Base-by-base conservation (phyloP, 441 rosid genomes). In the Erodium texanum region DNA sequence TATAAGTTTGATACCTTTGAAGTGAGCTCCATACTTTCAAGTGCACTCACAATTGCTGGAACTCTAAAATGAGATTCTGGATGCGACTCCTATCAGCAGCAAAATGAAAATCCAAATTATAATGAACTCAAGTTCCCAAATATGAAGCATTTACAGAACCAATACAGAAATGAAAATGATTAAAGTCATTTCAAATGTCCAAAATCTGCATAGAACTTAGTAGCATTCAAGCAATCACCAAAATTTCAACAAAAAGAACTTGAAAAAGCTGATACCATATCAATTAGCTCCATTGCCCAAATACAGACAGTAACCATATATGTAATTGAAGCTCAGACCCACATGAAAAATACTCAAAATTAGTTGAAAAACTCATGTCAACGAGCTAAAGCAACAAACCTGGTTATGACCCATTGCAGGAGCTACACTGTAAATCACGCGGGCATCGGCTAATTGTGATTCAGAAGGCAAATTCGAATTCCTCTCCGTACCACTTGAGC, bases 11-110 rank as follows among this genome's bases (percentile, higher is more conserved):
- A 75, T 83, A 81, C 96, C 95, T 84, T 82, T 34, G 93, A 77
- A 66, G 84, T 82, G 66, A 92, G 93, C 78, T 86, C 79, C 87
- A 85, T 84, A 75, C 80, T 83, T 58, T 83, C 87, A 70, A 86
- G 96, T 63, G 98, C 89, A 73, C 58, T 85, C 66, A 90, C 86
- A 72, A 90, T 93, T 69, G 97, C 89, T 67, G 96, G 97, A 73
- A 93, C 95, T 78, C 99, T 91, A 73, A 89, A 83, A 75, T 90
- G 88, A 43, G 93, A 91, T 82, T 93, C 99, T 7, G 99, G 99
- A 80, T 93, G 99, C 14, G 96, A 71, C 76, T 90, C 93, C 97
- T 93, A 32, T 32, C 36, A 32, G 6, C 36, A 32, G 5, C 36
- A 32, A 32, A 32, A 32, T 5, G 0, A 32, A 32, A 32, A 32